phyloP scores from a whole-genome alignment of 2,329 filamentous ascomycete species.

The Pseudohalonectria lignicola region DNA sequence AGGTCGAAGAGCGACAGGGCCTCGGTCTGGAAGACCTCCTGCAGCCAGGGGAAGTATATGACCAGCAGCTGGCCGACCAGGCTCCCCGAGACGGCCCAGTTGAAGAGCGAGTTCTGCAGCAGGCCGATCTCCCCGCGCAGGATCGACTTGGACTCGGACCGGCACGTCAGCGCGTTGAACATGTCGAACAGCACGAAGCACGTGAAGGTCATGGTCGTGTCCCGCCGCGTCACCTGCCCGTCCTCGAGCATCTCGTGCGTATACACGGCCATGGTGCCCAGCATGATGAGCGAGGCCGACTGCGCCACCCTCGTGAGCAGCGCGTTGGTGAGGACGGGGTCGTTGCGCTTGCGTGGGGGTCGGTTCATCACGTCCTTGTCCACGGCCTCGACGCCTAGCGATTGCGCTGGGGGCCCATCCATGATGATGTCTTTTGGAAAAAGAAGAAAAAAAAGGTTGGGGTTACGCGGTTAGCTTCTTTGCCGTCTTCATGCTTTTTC shows the following conservation, averaged over 20 bases:
- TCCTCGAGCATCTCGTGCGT: constrained; percentile 81
- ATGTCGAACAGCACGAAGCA: constrained; percentile 99
- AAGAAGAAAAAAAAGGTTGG: neutral
- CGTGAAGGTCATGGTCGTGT: constrained; percentile 99
- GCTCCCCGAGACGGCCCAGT: constrained; percentile 83
- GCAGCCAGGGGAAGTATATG: constrained; percentile 88
- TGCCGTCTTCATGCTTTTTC: neutral
- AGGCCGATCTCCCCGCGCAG: constrained; percentile 75
- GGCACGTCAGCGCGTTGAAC: constrained; percentile 94
- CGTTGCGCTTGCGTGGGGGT: constrained; percentile 75
- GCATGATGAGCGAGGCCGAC: constrained; percentile 81
- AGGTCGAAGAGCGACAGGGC: constrained; percentile 66
- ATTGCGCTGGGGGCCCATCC: constrained; percentile 96
- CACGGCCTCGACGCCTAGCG: constrained; percentile 87
- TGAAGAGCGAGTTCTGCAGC: constrained; percentile 87
- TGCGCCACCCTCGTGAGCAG: constrained; percentile 79
- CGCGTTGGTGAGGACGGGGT: constrained; percentile 78
- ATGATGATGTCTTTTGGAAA: constrained; percentile 95
- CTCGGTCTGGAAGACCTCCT: constrained; percentile 94
- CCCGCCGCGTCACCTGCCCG: constrained; percentile 74
- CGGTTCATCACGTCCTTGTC: constrained; percentile 90
- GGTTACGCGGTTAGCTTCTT: constrained; percentile 3
- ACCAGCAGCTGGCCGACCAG: constrained; percentile 80
- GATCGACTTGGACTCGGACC: constrained; percentile 82
- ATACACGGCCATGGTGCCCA: constrained; percentile 86